Base-by-base conservation (phyloP, 1,139 yeast genomes). In the Geotrichum armillariae region DNA sequence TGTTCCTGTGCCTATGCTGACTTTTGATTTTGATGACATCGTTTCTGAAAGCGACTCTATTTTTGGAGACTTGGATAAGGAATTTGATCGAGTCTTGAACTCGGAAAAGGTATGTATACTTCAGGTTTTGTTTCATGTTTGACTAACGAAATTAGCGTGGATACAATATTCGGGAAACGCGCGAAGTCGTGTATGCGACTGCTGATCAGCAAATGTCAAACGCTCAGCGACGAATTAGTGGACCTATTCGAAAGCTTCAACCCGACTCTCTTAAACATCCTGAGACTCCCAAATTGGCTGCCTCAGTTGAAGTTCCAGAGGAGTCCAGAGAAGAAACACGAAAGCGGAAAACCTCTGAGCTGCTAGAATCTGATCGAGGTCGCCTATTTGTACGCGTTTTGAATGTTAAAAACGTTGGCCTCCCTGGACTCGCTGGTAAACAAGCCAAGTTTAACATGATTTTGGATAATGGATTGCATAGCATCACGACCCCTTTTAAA, bases 401-500 rank as follows among this genome's bases (percentile, higher is more conserved):
- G 49, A 81, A 83, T 0, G 66, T 89, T 49, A 75, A 76, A 56
- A 79, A 78, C 42, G 65, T 88, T 36, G 70, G 70, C 8, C 67
- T 90, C 49, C 86, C 90, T 9, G 60, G 57, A 1, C 79, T 80
- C 41, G 67, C 68, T 18, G 63, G 65, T 4, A 82, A 82, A 53
- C 71, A 80, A 34, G 91, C 91, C 1, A 76, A 77, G 49, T 83
- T 87, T 66, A 79, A 82, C 40, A 63, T 90, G 40, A 82, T 89
- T 6, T 73, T 93, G 58, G 98, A 93, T 66, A 93, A 93, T 66
- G 96, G 97, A 1, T 81, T 85, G 37, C 96, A 93, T 64, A 82
- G 93, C 53, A 81, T 90, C 44, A 80, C 83, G 41, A 91, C 97
- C 0, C 84, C 88, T 20, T 78, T 76, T 66, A 76, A 79, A 60